Percentiles rank a stretch among this genome's conserved stretches.
These are phyloP conservation scores for Kentomonas sorsogonicus DNA, from an alignment of 208 protist genomes.

Conservation along the genomic window DNA sequence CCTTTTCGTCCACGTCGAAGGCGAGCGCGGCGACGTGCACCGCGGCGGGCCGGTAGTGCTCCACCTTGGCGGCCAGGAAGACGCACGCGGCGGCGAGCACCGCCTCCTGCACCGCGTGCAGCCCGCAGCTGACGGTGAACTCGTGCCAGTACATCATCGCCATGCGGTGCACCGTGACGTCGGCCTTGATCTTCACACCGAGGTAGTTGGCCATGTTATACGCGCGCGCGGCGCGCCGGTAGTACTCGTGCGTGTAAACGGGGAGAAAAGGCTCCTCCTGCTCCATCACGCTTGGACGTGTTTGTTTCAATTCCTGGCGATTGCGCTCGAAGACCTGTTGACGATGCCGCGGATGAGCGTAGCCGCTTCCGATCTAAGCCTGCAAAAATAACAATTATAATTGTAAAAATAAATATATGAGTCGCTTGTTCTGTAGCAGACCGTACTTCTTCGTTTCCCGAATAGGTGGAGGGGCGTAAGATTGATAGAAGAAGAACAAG, in stretches of 20 bases:
- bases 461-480: neutral
- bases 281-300: neutral
- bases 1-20: slow-evolving; percentile 46
- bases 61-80: slow-evolving; percentile 82
- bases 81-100: slow-evolving; percentile 71
- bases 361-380: too few relatives aligned
- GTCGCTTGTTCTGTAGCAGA: too few relatives aligned
- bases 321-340: too few relatives aligned
- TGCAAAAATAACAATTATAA: too few relatives aligned
- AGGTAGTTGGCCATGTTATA: slow-evolving; percentile 72
- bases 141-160: slow-evolving; percentile 84
- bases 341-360: too few relatives aligned
- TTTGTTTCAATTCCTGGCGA: neutral
- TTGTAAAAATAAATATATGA: too few relatives aligned
- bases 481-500: slow-evolving; percentile 12
- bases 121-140: slow-evolving; percentile 59
- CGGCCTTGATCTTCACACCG: slow-evolving; percentile 47
- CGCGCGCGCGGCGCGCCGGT: slow-evolving; percentile 36
- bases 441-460: neutral
- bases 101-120: slow-evolving; percentile 49
- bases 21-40: slow-evolving; percentile 46
- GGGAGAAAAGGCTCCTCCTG: slow-evolving; percentile 20
- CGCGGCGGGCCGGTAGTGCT: slow-evolving; percentile 74
- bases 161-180: slow-evolving; percentile 52
- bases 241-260: slow-evolving; percentile 47